Evolutionary conservation across 1,284 basidiomycete genomes (phyloP), one percentile per base, ranked within the genome.

Genomic region (Puccinia novopanici): DNA sequence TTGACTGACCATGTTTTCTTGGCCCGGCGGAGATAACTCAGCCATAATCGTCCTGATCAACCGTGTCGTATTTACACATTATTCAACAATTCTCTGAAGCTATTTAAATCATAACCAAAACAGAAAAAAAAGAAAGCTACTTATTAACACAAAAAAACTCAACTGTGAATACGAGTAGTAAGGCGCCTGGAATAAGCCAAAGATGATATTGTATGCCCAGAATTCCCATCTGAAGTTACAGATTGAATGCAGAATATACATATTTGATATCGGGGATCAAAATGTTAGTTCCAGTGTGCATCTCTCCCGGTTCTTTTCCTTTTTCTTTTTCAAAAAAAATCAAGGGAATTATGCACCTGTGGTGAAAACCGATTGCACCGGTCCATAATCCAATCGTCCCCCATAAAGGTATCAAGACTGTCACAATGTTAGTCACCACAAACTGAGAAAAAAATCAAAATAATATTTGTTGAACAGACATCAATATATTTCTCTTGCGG

Each of bases 101-200:
- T 48, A 19, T 72, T 72, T 72, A 34, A 34, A 34, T 54, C 5
- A 48, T 72, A 27, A 27, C 57, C n/a, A 24, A 42, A 63, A 75
- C 12, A 22, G 30, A 48, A 48, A 2, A 48, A n/a, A 8, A n/a
- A 2, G 9, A 59, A 34, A 34, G 34, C 34, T 34, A 34, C 34
- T 34, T 34, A 34, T 34, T 4, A 34, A 34, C 2, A 34, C 4
- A 34, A 34, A 68, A 27, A 13, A 37, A 80, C 70, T 74, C 40
- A 73, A 80, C 78, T 80, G 78, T 24, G 78, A 80, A 52, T 80
- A 80, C 24, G 78, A 57, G 45, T 80, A 80, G 34, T 80, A 80
- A 54, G 78, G 78, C 34, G 78, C 78, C 67, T 80, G 78, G 42
- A 80, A 80, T 30, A 80, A 34, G 48, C 78, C 78, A 67, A 80